Evolutionary conservation across 1,139 yeast species (phyloP), one percentile per base, ranked within the genome.

Genomic region (Nadsonia starkeyi-henricii): DNA sequence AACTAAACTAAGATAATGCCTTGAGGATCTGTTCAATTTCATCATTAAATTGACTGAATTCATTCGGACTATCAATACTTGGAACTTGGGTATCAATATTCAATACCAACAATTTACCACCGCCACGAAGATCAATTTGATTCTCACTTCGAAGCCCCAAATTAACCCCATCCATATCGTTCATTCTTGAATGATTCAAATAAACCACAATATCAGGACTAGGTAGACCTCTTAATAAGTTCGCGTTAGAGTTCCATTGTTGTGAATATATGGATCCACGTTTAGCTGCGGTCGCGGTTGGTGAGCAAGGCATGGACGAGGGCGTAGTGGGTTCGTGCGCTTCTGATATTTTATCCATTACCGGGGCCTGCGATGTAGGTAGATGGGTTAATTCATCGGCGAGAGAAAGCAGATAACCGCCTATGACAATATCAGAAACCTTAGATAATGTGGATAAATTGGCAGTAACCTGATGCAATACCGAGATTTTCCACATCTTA

Each of bases 401-500:
- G 41, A 59, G 47, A 15, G 58, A 52, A 53, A 61, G 48, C 30
- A 60, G 48, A 45, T 61, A 61, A 12, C 64, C 61, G 5, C 59
- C 60, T 23, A 58, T 36, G 7, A 60, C 47, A 0, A 54, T 54
- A 45, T 47, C 21, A 45, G 47, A 20, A 48, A 48, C 17, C 53
- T 46, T 20, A 45, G 48, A 44, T 54, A 30, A 19, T 56, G 54
- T 33, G 20, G 44, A 43, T 39, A 43, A 47, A 43, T 44, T 47
- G 15, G 59, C 49, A 5, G 58, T 54, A 43, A 54, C 50, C 44
- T 61, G 63, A 37, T 58, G 59, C 45, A 60, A 48, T 42, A 59
- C 58, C n/a, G 63, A 55, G 37, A 61, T 46, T 45, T 53, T 57
- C 55, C 58, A 61, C 58, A 60, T 52, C 48, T 54, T 57, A 15